Evolutionary conservation across 2,329 filamentous ascomycete species (phyloP), one percentile per base, ranked within the genome.

Genomic region (Leptosphaerulina australis): DNA sequence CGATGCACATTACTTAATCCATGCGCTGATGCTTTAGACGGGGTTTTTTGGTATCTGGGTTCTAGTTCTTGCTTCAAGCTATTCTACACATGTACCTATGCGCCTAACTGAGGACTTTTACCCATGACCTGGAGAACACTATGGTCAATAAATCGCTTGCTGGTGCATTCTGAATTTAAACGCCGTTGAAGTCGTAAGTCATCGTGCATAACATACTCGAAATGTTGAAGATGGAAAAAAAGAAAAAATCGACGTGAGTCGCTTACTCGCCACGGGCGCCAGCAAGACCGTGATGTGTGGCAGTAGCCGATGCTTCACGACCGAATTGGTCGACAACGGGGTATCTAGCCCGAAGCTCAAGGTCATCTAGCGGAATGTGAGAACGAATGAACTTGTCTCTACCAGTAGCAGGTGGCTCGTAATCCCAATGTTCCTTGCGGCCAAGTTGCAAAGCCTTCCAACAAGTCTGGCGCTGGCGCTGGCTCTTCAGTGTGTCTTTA

Each of bases 361-460:
- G 79, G 48, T 91, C 88, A 66, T 94, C 90, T 1, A 94, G 82
- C 14, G 88, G 86, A 62, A 91, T 87, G 68, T 89, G 87, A 25
- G 87, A 90, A 48, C 92, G 88, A 64, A 97, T 95, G 74, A 76
- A 86, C 79, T 87, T 88, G 59, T 83, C 79, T 37, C 81, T 77
- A 20, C 86, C 88, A 64, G 90, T 83, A 59, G 89, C 85, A 3
- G 81, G 75, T 0, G 91, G 91, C 75, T 92, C 83, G 74, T 88
- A 88, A 73, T 97, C 92, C 92, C 92, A 97, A 68, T 85, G 83
- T 29, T 88, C 88, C 41, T 63, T 61, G 12, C 61, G 63, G 22
- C 65, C 92, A 71, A 86, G 76, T 69, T 85, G 88, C 57, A 97
- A 79, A 0, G 92, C 90, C 30, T 83, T 83, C 86, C 90, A 95